Base-by-base conservation (phyloP, 495 filamentous ascomycete species). In the Penicillium angulare region DNA sequence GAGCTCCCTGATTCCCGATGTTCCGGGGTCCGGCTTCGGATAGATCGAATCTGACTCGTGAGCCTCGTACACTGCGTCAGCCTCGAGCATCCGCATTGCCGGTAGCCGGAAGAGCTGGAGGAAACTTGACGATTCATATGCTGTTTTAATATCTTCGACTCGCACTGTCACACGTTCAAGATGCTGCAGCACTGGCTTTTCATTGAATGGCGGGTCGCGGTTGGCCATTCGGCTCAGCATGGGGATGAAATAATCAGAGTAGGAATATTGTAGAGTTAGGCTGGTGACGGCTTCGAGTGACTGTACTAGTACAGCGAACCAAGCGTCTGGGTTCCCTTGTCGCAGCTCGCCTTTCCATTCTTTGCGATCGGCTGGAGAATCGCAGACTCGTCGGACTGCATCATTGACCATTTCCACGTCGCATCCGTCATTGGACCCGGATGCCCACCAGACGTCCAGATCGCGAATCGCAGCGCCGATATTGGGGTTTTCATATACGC, bases 41-140 rank as follows among this genome's bases (percentile, higher is more conserved):
- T 38, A 49, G 3, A 26, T 7, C 3, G 15, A n/a, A 6, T 16
- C 2, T 12, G 9, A n/a, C 15, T 22, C 27, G 1, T 32, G 3
- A 6, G 10, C 39, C 34, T 61, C 58, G 5, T 16, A 17, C 16
- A 57, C 24, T 1, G 16, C 9, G 3, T 51, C 8, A 21, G 29
- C 36, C 2, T 3, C 2, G 36, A 57, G 17, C 7, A 18, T 33
- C 16, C 34, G 41, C 36, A 61, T 51, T 13, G 46, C 41, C 1
- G 50, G 58, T 23, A 57, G 44, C 29, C 20, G 43, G 20, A 57
- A 52, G 26, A 61, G 50, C 3, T 53, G 50, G 7, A 57, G 31
- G 12, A 55, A 43, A 3, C 55, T 32, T 0, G 6, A 4, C n/a
- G 27, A n/a, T 5, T 13, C 0, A 16, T 40, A 43, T 21, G 23